These are phyloP conservation scores for Leccinum barrowsii DNA, from an alignment of 768 basidiomycete genomes.

Conservation along the genomic window DNA sequence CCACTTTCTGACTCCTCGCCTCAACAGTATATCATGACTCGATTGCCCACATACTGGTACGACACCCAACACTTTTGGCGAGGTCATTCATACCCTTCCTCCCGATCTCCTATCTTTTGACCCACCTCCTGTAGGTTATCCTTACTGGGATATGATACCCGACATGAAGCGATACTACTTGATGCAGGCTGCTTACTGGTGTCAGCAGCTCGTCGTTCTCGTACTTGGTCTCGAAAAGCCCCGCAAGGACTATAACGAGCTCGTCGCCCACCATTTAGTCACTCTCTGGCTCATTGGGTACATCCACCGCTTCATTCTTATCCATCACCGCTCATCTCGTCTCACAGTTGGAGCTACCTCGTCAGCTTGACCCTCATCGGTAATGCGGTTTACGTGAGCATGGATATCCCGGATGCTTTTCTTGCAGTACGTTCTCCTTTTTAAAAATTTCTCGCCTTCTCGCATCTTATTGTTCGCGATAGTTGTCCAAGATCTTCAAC, in stretches of 20 bases:
- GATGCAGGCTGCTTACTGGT: slow-evolving; percentile 91
- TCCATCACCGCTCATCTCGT: not conserved
- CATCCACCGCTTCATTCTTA: slow-evolving; percentile 14
- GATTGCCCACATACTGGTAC: slow-evolving; percentile 84
- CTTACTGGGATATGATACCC: slow-evolving; percentile 83
- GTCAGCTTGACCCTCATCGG: slow-evolving; percentile 84
- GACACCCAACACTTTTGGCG: slow-evolving; percentile 82
- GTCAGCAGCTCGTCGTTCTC: slow-evolving; percentile 87
- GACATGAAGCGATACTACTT: slow-evolving; percentile 91
- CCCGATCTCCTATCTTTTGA: not conserved
- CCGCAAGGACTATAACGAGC: slow-evolving; percentile 84
- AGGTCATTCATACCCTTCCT: slow-evolving; percentile 38
- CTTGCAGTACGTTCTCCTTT: slow-evolving; percentile 59
- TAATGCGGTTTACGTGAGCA: slow-evolving; percentile 89
- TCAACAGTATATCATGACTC: slow-evolving; percentile 75
- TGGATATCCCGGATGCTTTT: slow-evolving; percentile 93
- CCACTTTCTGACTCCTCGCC: not conserved
- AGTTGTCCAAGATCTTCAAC: slow-evolving; percentile 86
- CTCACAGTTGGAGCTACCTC: slow-evolving; percentile 74
- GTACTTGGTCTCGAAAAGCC: slow-evolving; percentile 89
- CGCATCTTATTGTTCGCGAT: not conserved
- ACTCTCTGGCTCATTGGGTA: slow-evolving; percentile 94
- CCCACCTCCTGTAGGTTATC: slow-evolving; percentile 58
- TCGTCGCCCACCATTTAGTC: slow-evolving; percentile 87
- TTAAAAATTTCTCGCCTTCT: not conserved